Conservation (phyloP, 768 basidiomycete species). For the Suillus placidus region DNA sequence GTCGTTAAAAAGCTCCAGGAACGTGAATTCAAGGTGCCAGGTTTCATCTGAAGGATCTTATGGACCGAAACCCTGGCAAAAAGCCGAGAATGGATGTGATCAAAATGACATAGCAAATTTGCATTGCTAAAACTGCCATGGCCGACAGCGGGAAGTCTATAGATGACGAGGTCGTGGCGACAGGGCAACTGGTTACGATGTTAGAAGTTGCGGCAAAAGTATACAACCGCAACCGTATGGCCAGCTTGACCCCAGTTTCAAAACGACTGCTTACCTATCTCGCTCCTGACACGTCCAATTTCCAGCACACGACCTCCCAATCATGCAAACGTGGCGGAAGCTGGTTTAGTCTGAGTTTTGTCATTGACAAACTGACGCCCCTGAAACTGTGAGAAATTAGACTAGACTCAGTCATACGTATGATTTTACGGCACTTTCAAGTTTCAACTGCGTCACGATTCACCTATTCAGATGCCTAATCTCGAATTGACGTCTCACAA, state of each 20-base stretch:
- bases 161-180: background rate
- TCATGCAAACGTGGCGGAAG: background rate
- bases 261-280: background rate
- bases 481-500: slow-evolving; percentile 24
- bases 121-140: background rate
- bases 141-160: background rate
- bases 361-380: background rate
- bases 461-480: background rate
- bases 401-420: background rate
- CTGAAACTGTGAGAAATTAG: background rate
- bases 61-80: slow-evolving; percentile 3
- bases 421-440: background rate
- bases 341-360: background rate
- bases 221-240: background rate
- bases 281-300: background rate
- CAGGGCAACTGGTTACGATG: background rate
- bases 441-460: background rate
- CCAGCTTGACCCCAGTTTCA: background rate
- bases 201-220: background rate
- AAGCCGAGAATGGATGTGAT: background rate
- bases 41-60: background rate
- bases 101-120: background rate
- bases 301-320: slow-evolving; percentile 23
- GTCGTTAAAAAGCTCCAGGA: background rate
- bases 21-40: background rate